A percentile compares a stretch with the other conserved stretches of the same genome.
Conservation (phyloP, 768 basidiomycete species). For the Inosperma sp. region DNA sequence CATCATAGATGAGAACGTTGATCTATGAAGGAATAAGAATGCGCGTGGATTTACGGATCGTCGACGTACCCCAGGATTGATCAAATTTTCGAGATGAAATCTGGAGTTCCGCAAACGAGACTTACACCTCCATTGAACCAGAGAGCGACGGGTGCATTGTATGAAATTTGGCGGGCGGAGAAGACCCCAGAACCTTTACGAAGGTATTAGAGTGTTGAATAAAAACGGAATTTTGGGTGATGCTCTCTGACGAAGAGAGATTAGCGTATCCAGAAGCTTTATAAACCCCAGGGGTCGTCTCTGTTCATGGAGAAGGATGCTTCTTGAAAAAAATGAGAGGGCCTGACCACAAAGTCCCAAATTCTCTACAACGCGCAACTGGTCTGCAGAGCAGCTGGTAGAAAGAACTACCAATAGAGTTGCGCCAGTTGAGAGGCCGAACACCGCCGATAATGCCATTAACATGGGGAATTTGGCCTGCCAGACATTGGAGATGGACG, state of each 20-base stretch:
- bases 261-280: slow-evolving; percentile 61
- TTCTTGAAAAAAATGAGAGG: background rate
- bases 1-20: slow-evolving; percentile 49
- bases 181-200: slow-evolving; percentile 8
- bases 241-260: slow-evolving; percentile 45
- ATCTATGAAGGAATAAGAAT: slow-evolving; percentile 20
- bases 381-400: slow-evolving; percentile 31
- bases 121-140: slow-evolving; percentile 65
- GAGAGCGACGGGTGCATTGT: slow-evolving; percentile 56
- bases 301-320: slow-evolving; percentile 21
- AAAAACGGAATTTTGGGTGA: slow-evolving; percentile 37
- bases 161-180: slow-evolving; percentile 48
- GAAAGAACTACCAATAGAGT: background rate
- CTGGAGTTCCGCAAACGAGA: slow-evolving; percentile 29
- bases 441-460: slow-evolving; percentile 8
- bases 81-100: slow-evolving; percentile 49
- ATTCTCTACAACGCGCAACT: slow-evolving; percentile 54
- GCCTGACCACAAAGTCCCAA: slow-evolving; percentile 53
- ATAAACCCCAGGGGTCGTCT: slow-evolving; percentile 53
- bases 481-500: too few species aligned
- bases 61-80: slow-evolving; percentile 45
- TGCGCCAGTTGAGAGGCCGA: background rate
- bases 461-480: slow-evolving; percentile 6
- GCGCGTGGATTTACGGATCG: background rate
- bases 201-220: background rate